A percentile compares a stretch with the other conserved stretches of the same genome.
phyloP scores from a whole-genome alignment of 306 rosid genomes.

The Castanopsis chinensis region DNA sequence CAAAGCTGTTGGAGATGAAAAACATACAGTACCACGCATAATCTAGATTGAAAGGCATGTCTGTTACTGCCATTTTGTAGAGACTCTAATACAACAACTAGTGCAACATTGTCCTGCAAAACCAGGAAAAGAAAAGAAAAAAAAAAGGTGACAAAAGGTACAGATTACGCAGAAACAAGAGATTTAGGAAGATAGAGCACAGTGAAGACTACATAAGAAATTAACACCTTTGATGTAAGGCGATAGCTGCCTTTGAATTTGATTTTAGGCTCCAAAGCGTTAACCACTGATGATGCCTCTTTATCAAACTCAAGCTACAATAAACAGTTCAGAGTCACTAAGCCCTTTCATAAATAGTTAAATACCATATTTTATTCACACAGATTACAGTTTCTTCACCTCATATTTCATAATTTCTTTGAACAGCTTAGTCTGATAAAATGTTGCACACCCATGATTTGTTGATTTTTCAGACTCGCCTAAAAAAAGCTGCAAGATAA shows the following conservation, averaged over 20 bases:
- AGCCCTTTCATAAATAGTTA: neutral
- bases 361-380: neutral
- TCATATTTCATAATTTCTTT: slow-evolving; percentile 21
- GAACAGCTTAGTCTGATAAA: slow-evolving; percentile 25
- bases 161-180: neutral
- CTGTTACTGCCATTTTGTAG: neutral
- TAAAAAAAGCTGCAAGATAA: slow-evolving; percentile 15
- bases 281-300: slow-evolving; percentile 4
- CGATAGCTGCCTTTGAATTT: slow-evolving; percentile 3
- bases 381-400: slow-evolving; percentile 16
- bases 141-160: neutral
- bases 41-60: slow-evolving; percentile 7
- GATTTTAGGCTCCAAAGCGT: slow-evolving; percentile 2
- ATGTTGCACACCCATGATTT: slow-evolving; percentile 39
- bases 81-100: slow-evolving; percentile 25
- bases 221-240: slow-evolving; percentile 17
- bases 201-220: neutral
- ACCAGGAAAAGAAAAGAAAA: neutral
- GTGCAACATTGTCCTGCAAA: slow-evolving; percentile 31
- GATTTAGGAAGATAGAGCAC: neutral
- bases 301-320: slow-evolving; percentile 28
- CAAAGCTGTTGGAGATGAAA: neutral
- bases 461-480: neutral
- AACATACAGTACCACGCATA: slow-evolving; percentile 33
- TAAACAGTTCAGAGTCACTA: slow-evolving; percentile 2